These are phyloP conservation scores for Mycena crocata DNA, from an alignment of 768 basidiomycete species.

Conservation along the genomic window DNA sequence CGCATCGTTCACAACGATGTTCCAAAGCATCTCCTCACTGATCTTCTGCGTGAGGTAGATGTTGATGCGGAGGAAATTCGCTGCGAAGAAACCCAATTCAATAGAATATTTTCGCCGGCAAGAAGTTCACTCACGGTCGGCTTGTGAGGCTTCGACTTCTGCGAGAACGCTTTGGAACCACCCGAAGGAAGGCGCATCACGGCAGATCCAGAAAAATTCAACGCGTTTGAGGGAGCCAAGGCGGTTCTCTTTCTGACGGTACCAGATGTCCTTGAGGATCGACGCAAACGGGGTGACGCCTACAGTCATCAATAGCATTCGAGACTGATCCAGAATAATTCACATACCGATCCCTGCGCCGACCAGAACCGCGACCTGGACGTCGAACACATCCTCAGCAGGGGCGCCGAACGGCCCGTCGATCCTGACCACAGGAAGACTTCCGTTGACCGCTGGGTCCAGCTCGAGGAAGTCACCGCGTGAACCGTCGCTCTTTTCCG, in stretches of 20 bases:
- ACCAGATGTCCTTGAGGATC: slow-evolving; percentile 75
- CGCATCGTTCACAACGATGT: slow-evolving; percentile 88
- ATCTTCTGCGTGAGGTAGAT: slow-evolving; percentile 92
- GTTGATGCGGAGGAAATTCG: slow-evolving; percentile 92
- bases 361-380: slow-evolving; percentile 88
- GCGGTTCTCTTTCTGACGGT: slow-evolving; percentile 82
- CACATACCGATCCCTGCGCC: slow-evolving; percentile 88
- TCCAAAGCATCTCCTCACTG: slow-evolving; percentile 88
- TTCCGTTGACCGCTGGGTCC: slow-evolving; percentile 60
- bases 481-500: slow-evolving; percentile 56
- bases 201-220: slow-evolving; percentile 95
- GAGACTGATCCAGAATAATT: slow-evolving; percentile 26
- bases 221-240: slow-evolving; percentile 87
- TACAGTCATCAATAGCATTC: not conserved
- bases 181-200: slow-evolving; percentile 91
- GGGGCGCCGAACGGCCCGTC: slow-evolving; percentile 96
- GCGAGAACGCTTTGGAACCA: slow-evolving; percentile 94
- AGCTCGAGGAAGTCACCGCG: slow-evolving; percentile 89
- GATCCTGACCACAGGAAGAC: slow-evolving; percentile 76
- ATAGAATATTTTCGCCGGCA: not conserved
- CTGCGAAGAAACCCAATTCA: slow-evolving; percentile 50
- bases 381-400: slow-evolving; percentile 88
- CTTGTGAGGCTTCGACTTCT: slow-evolving; percentile 89
- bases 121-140: slow-evolving; percentile 74
- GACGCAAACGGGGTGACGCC: slow-evolving; percentile 71